Conservation (phyloP, 306 rosid species). For the Quercus parvula region DNA sequence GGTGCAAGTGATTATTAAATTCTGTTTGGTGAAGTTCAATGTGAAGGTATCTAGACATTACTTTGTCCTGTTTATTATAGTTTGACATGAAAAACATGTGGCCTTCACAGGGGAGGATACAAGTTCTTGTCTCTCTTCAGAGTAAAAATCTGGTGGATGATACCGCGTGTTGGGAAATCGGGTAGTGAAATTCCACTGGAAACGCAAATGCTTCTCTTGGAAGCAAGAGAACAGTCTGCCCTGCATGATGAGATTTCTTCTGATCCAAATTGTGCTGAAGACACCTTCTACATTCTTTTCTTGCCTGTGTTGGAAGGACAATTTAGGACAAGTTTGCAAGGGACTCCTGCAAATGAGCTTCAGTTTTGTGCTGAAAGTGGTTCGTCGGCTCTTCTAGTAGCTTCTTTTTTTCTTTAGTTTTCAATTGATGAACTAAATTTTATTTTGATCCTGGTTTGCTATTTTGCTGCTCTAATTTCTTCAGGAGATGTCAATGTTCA, state of each 20-base stretch:
- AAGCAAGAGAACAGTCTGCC: slow-evolving; percentile 44
- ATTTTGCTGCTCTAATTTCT: slow-evolving; percentile 1
- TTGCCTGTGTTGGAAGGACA: slow-evolving; percentile 71
- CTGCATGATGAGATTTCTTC: slow-evolving; percentile 30
- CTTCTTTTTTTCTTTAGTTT: background rate
- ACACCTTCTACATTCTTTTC: slow-evolving; percentile 48
- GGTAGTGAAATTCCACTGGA: slow-evolving; percentile 66
- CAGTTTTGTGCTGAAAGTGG: slow-evolving; percentile 72
- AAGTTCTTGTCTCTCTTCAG: slow-evolving; percentile 56
- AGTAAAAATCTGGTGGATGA: slow-evolving; percentile 83
- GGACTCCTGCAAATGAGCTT: slow-evolving; percentile 52
- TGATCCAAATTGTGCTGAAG: slow-evolving; percentile 23
- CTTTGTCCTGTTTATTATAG: background rate
- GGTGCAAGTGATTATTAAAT: background rate
- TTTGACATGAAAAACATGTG: background rate
- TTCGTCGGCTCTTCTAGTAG: slow-evolving; percentile 12
- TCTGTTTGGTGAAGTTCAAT: background rate
- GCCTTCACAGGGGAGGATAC: slow-evolving; percentile 48
- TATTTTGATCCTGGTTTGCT: background rate
- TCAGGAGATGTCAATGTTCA: slow-evolving; percentile 59
- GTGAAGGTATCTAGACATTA: background rate
- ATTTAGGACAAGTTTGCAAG: slow-evolving; percentile 64
- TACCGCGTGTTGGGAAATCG: slow-evolving; percentile 47
- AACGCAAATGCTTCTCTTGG: slow-evolving; percentile 70
- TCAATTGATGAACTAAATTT: background rate